Percentiles rank a stretch among this genome's conserved stretches.
Evolutionary conservation across 441 rosid genomes (phyloP).

Genomic region (Jatropha multifida): DNA sequence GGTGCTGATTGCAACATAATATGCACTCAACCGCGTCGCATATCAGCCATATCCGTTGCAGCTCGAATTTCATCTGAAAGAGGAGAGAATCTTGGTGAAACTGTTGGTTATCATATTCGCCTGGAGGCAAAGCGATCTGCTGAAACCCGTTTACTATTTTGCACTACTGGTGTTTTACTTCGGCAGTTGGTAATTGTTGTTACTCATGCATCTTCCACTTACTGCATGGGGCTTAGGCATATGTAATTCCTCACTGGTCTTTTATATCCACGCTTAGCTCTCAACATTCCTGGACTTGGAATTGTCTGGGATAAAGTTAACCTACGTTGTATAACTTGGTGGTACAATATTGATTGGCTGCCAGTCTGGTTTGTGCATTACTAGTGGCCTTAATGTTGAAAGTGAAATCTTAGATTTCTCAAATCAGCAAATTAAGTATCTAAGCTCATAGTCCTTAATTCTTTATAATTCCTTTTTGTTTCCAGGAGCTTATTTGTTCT

Average conservation of each 20-base stretch:
- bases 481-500: not conserved
- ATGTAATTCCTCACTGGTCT: not conserved
- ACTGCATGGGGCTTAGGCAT: not conserved
- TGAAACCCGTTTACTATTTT: conserved; percentile 80
- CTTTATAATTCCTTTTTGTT: not conserved
- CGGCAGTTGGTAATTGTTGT: conserved; percentile 61
- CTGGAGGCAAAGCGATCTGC: conserved; percentile 77
- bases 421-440: not conserved
- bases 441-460: not conserved
- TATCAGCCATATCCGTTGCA: conserved; percentile 93
- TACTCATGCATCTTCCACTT: not conserved
- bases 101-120: conserved; percentile 95
- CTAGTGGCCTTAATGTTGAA: not conserved
- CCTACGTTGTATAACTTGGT: not conserved
- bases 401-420: not conserved
- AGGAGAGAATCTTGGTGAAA: conserved; percentile 83
- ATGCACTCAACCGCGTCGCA: conserved; percentile 95
- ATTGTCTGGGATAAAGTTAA: not conserved
- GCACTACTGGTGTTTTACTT: conserved; percentile 93
- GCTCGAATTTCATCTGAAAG: conserved; percentile 90
- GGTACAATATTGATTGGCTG: not conserved
- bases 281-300: not conserved
- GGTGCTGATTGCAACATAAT: conserved; percentile 88
- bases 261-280: not conserved
- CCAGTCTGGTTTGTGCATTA: not conserved